These are phyloP conservation scores for Cryptosporidium viatorum DNA, from an alignment of 169 alveolate genomes.

Conservation along the genomic window DNA sequence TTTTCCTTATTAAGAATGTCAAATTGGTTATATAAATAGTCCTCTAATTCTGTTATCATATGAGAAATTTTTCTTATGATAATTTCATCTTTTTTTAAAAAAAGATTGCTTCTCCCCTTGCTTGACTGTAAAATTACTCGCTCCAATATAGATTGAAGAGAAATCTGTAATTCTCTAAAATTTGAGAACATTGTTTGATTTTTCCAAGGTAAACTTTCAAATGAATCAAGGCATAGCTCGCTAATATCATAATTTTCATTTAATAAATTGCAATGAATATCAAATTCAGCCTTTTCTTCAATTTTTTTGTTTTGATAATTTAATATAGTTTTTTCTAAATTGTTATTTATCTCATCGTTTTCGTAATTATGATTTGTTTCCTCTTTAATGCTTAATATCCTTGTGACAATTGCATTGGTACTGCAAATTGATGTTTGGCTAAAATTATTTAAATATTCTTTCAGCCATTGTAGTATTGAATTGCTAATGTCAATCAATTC, in stretches of 20 bases:
- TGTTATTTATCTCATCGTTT: not conserved
- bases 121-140: conserved; percentile 23
- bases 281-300: not conserved
- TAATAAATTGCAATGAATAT: not conserved
- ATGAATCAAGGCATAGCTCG: conserved; percentile 8
- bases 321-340: not conserved
- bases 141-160: conserved; percentile 49
- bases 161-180: conserved; percentile 65
- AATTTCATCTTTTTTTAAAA: conserved; percentile 17
- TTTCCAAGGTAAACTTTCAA: conserved; percentile 68
- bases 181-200: conserved; percentile 71
- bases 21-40: conserved; percentile 30
- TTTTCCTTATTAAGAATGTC: conserved; percentile 30
- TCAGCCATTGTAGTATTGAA: conserved; percentile 53
- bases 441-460: conserved; percentile 12
- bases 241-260: not conserved
- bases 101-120: not conserved
- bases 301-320: not conserved
- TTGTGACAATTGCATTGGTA: not conserved
- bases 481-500: conserved; percentile 49
- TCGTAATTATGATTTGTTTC: not conserved
- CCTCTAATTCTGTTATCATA: conserved; percentile 72
- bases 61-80: conserved; percentile 52
- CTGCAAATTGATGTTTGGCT: not conserved
- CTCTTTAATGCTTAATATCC: not conserved